Evolutionary conservation across 2,329 filamentous ascomycete genomes (phyloP).

Genomic region (Diaporthe australafricana): DNA sequence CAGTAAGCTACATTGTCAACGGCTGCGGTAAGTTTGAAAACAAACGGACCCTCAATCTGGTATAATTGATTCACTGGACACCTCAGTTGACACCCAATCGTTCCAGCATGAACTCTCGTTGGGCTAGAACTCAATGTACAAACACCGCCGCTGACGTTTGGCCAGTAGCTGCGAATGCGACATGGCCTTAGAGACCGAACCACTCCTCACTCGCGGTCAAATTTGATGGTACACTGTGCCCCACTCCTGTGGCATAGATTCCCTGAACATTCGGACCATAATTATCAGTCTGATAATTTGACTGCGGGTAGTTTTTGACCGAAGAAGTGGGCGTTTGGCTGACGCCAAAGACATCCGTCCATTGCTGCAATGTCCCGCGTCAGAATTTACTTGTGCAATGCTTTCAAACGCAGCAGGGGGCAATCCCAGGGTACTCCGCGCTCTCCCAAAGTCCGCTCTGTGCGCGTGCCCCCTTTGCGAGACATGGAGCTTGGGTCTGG

Average conservation of each 20-base stretch:
- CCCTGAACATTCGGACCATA: constrained; percentile 52
- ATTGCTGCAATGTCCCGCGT: constrained; percentile 52
- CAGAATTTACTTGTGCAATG: neutral
- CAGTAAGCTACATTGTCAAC: neutral
- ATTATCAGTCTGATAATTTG: constrained; percentile 52
- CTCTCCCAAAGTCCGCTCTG: neutral
- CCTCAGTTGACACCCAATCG: neutral
- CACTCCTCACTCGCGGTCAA: constrained; percentile 47
- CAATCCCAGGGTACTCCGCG: neutral
- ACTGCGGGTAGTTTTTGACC: constrained; percentile 48
- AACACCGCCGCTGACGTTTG: neutral
- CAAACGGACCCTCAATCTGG: neutral
- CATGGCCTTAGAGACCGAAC: constrained; percentile 44
- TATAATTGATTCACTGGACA: neutral
- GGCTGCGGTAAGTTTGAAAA: neutral
- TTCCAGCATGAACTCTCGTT: neutral
- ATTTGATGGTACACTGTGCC: constrained; percentile 42
- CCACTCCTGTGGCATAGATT: constrained; percentile 45
- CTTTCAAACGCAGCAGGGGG: neutral
- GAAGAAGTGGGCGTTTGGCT: constrained; percentile 39
- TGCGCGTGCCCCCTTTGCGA: neutral
- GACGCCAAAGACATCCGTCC: constrained; percentile 62
- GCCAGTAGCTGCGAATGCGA: neutral
- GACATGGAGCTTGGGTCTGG: neutral
- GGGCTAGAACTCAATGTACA: neutral